Evolutionary conservation across 2,329 filamentous ascomycete genomes (phyloP), one percentile per base, ranked within the genome.

Genomic region (Cercospora sp.): DNA sequence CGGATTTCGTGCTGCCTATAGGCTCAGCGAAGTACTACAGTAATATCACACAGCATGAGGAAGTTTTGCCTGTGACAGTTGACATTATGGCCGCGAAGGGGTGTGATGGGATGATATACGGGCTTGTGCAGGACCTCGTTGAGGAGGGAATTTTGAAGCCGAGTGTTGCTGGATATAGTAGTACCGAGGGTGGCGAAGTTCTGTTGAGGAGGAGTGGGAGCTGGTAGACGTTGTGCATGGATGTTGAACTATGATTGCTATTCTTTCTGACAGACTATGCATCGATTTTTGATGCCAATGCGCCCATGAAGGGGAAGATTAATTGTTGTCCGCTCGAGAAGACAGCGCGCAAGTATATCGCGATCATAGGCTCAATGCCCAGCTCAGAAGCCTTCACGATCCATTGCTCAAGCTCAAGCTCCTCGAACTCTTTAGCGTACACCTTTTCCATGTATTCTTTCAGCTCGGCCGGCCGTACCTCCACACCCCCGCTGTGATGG

Each of bases 31-130:
- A 79, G 9, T 85, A 84, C 64, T 78, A 79, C 58, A 83, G 80
- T 7, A 82, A 79, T 3, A 80, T 86, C n/a, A 86, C 84, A 0
- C 69, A 79, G 0, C 81, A 84, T 65, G 78, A 78, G 0, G 85
- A 87, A 74, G 80, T 81, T 57, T 74, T 89, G 36, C 88, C 87
- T 0, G 87, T 90, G 0, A 83, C 85, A 0, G 82, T 89, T 0
- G 81, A 87, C 68, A 78, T 89, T 20, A 78, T 89, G 77, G 87
- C 82, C 0, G 84, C 86, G 0, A 85, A 83, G 70, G 87, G 87
- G 0, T 90, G 88, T 69, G 88, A 90, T 76, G 85, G 85, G 0
- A 81, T 89, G 79, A 72, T 89, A 28, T 85, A 85, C 51, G 82
- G 81, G 53, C 75, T 89, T 60, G 84, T 87, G 2, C 78, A 82